These are phyloP conservation scores for Blastobotrys apis DNA, from an alignment of 1,139 yeast genomes.

Conservation along the genomic window DNA sequence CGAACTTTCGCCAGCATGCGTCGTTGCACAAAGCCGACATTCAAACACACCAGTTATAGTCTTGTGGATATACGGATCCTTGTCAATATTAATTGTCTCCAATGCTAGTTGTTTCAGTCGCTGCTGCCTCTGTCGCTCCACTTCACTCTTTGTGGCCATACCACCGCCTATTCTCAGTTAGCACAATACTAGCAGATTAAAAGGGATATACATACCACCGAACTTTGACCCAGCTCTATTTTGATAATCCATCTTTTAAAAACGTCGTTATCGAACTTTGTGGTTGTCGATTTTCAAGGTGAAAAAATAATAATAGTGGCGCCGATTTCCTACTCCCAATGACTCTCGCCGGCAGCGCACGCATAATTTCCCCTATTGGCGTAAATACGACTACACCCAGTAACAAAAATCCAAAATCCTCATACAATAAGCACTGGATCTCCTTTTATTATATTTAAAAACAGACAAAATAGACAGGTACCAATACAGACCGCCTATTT, in stretches of 20 bases:
- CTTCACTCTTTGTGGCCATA: slow-evolving; percentile 63
- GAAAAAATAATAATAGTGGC: too few relatives aligned
- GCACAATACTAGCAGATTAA: slow-evolving; percentile 2
- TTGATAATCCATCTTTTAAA: slow-evolving; percentile 48
- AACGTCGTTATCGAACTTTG: too few relatives aligned
- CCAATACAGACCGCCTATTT: too few relatives aligned
- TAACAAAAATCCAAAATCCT: too few relatives aligned
- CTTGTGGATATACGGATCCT: slow-evolving; percentile 69
- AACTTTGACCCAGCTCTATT: slow-evolving; percentile 54
- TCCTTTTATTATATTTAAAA: too few relatives aligned
- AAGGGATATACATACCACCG: background rate
- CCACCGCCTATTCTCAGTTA: slow-evolving; percentile 49
- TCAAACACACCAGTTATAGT: slow-evolving; percentile 73
- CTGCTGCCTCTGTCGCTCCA: slow-evolving; percentile 61
- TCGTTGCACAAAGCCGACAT: slow-evolving; percentile 70
- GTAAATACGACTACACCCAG: too few relatives aligned
- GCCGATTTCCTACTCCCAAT: too few relatives aligned
- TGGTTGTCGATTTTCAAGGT: too few relatives aligned
- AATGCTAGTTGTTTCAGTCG: slow-evolving; percentile 62
- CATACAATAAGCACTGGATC: too few relatives aligned
- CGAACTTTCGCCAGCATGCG: slow-evolving; percentile 70
- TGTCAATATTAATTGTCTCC: slow-evolving; percentile 59
- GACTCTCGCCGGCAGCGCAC: too few relatives aligned
- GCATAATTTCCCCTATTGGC: too few relatives aligned
- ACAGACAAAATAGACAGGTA: too few relatives aligned